Conservation (phyloP, 106 monocot genomes). For the Platanthera guangdongensis region DNA sequence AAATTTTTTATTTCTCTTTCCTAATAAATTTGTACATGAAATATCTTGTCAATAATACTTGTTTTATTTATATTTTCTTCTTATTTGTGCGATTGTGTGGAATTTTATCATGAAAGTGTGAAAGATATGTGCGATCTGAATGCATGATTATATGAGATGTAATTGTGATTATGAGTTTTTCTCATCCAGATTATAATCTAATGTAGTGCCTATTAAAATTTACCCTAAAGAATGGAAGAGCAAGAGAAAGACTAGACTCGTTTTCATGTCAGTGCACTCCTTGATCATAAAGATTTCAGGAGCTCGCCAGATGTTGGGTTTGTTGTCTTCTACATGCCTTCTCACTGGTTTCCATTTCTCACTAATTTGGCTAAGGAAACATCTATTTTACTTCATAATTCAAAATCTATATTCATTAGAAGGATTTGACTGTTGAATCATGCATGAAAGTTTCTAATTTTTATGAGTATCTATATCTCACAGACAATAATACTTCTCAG, state of each 20-base stretch:
- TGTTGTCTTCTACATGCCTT: slow-evolving; percentile 14
- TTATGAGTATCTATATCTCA: neutral
- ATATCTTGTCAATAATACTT: neutral
- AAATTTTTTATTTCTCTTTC: too few relatives aligned
- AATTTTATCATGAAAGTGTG: neutral
- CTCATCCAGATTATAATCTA: neutral
- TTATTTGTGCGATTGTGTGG: neutral
- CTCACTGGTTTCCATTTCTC: neutral
- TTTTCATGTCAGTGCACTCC: slow-evolving; percentile 75
- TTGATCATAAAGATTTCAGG: slow-evolving; percentile 62
- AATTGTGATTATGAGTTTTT: neutral
- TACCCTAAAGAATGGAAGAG: neutral
- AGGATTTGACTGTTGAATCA: neutral
- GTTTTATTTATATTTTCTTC: neutral
- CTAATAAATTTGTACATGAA: too few relatives aligned
- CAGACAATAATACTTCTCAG: slow-evolving; percentile 87
- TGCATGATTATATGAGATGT: neutral
- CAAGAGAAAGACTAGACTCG: neutral
- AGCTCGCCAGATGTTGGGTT: slow-evolving; percentile 86
- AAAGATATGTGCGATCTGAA: neutral
- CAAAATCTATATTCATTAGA: too few relatives aligned
- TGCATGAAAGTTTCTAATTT: neutral
- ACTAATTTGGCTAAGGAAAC: too few relatives aligned
- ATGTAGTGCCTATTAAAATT: neutral
- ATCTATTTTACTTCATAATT: too few relatives aligned